Evolutionary conservation across 495 filamentous ascomycete genomes (phyloP).

Genomic region (Aspergillus biplanus): DNA sequence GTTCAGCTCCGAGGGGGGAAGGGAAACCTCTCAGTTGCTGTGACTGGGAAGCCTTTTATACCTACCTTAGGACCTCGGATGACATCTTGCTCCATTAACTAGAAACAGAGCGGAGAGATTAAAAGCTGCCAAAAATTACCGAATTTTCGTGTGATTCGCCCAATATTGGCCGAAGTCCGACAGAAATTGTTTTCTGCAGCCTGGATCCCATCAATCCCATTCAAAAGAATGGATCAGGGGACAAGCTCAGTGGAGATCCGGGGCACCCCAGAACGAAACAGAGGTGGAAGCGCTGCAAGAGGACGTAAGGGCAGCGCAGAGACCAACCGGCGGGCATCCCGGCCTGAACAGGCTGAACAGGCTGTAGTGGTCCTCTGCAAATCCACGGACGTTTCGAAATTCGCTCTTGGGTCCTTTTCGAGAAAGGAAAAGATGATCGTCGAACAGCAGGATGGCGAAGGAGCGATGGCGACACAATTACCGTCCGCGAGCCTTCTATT

Average conservation of each 20-base stretch:
- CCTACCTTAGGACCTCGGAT: slow-evolving; percentile 1
- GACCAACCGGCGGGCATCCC: slow-evolving; percentile 3
- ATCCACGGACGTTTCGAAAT: background rate
- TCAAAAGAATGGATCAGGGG: background rate
- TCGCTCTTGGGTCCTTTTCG: slow-evolving; percentile 9
- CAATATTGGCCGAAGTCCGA: slow-evolving; percentile 1
- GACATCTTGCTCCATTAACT: slow-evolving; percentile 10
- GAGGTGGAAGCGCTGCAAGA: background rate
- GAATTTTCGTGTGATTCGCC: slow-evolving; percentile 3
- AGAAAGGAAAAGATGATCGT: slow-evolving; percentile 14
- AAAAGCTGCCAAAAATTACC: background rate
- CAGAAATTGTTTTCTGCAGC: background rate
- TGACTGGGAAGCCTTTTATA: slow-evolving; percentile 15
- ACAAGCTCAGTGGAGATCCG: background rate
- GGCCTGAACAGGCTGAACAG: background rate
- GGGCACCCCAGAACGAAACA: slow-evolving; percentile 1
- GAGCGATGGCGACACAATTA: background rate
- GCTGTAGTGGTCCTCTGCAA: background rate
- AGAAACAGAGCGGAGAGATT: slow-evolving; percentile 13
- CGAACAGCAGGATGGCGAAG: slow-evolving; percentile 1
- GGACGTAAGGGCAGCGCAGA: slow-evolving; percentile 1
- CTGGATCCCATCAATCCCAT: slow-evolving; percentile 16
- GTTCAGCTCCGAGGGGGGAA: background rate
- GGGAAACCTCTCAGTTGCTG: background rate
- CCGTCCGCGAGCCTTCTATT: background rate